These are phyloP conservation scores for Apiotrichum akiyoshidainum DNA, from an alignment of 1,284 basidiomycete species.

Conservation along the genomic window DNA sequence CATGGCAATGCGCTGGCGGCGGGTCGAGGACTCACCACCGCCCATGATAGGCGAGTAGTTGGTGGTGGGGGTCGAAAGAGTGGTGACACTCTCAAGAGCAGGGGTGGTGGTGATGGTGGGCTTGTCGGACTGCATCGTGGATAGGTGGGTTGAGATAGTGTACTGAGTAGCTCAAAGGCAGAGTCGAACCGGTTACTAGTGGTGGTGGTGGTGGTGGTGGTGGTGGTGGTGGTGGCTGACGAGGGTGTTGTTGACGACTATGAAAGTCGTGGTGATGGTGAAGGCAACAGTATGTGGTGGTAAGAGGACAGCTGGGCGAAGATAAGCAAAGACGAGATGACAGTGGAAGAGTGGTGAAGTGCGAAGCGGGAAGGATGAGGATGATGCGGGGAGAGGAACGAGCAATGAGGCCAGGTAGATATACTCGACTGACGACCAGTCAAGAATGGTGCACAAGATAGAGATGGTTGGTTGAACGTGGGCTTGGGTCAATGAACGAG, in stretches of 20 bases:
- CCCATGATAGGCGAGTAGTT: slow-evolving; percentile 18
- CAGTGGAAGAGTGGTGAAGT: not conserved
- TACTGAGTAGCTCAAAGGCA: too few species aligned
- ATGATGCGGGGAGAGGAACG: not conserved
- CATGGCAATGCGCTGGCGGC: slow-evolving; percentile 46
- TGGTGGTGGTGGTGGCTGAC: not conserved
- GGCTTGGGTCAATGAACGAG: not conserved
- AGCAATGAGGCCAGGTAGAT: not conserved
- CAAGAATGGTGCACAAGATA: not conserved
- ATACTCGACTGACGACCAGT: not conserved
- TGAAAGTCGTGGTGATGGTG: not conserved
- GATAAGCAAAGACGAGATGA: not conserved
- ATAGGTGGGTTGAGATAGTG: not conserved
- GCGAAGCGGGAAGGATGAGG: not conserved
- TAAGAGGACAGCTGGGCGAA: not conserved
- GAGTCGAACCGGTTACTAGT: not conserved
- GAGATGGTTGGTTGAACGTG: not conserved
- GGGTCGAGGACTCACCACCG: slow-evolving; percentile 25
- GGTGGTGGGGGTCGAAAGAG: slow-evolving; percentile 7
- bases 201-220: not conserved
- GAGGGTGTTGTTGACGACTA: not conserved
- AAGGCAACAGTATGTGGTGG: slow-evolving; percentile 2
- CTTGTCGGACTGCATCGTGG: slow-evolving; percentile 13
- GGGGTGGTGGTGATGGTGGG: slow-evolving; percentile 11
- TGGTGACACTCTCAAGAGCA: slow-evolving; percentile 4